Evolutionary conservation across 2,329 filamentous ascomycete species (phyloP).

Genomic region (Nemania serpens): DNA sequence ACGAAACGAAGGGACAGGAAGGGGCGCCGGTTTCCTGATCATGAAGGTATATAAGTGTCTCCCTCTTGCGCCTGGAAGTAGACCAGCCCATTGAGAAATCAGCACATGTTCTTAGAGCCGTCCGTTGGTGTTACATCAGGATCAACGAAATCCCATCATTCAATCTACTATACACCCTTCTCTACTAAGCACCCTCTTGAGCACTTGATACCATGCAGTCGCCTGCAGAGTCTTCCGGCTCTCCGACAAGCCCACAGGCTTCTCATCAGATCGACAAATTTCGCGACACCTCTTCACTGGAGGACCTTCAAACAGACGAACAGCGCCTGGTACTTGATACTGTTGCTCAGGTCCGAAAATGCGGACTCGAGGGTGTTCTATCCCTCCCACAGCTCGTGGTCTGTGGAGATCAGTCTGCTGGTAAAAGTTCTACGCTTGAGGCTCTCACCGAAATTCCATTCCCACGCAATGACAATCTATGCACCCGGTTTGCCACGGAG

Average conservation of each 20-base stretch:
- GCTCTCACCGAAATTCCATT: slow-evolving; percentile 61
- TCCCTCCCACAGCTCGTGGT: slow-evolving; percentile 55
- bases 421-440: slow-evolving; percentile 63
- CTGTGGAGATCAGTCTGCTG: slow-evolving; percentile 59
- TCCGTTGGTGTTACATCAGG: too few relatives aligned
- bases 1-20: too few relatives aligned
- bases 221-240: background rate
- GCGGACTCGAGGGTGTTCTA: slow-evolving; percentile 7
- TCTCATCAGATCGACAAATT: slow-evolving; percentile 1
- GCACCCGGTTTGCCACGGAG: slow-evolving; percentile 61
- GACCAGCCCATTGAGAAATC: too few relatives aligned
- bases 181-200: background rate
- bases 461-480: slow-evolving; percentile 55
- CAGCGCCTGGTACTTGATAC: slow-evolving; percentile 13
- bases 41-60: too few relatives aligned
- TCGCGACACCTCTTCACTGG: background rate
- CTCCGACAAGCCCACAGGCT: background rate
- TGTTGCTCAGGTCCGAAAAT: slow-evolving; percentile 11
- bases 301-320: slow-evolving; percentile 14
- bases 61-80: too few relatives aligned
- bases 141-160: too few relatives aligned
- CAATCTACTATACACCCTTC: too few relatives aligned
- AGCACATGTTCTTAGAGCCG: too few relatives aligned
- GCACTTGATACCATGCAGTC: background rate
- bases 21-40: too few relatives aligned